Evolutionary conservation across 2,329 filamentous ascomycete genomes (phyloP), one percentile per base, ranked within the genome.

Genomic region (Penicillium sclerotigenum): DNA sequence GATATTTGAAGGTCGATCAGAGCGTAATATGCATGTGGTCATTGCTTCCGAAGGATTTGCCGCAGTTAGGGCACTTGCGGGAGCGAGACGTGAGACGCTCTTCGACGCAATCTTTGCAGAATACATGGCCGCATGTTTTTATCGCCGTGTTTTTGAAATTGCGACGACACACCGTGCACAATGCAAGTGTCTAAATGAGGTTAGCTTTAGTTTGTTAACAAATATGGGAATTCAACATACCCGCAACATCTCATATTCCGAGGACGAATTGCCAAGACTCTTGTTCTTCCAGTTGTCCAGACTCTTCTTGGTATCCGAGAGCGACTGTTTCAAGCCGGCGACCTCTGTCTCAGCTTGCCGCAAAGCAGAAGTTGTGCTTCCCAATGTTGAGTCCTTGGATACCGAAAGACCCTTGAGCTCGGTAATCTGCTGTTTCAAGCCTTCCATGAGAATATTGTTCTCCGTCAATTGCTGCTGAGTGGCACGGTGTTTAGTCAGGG

Each of bases 41-140:
- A 74, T 89, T 89, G 72, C 86, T 89, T 68, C 96, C 93, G 71
- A 99, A 99, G 4, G 90, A 86, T 75, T 89, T 89, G 67, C 89
- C 91, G 80, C 95, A 99, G 65, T 90, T 93, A 3, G 94, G 94
- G 69, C 94, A 99, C 74, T 97, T 97, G 64, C 94, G 85, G 77
- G 93, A 92, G 34, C 94, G 89, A 68, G 94, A 96, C 43, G 85
- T 86, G 59, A 97, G 86, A 55, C 94, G 87, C 68, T 95, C 89
- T 62, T 96, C 90, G 24, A 97, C 89, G 71, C 94, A 99, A 46
- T 86, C 83, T 69, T 87, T 87, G 81, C 94, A 99, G 74, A 97
- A 96, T 47, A 96, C 84, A 73, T 99, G 94, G 1, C 94, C 94
- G 73, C 94, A 99, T 0, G 90, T 91, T 77, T 94, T 95, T 72